Conservation (phyloP, 768 basidiomycete species). For the Lyophyllum decastes region DNA sequence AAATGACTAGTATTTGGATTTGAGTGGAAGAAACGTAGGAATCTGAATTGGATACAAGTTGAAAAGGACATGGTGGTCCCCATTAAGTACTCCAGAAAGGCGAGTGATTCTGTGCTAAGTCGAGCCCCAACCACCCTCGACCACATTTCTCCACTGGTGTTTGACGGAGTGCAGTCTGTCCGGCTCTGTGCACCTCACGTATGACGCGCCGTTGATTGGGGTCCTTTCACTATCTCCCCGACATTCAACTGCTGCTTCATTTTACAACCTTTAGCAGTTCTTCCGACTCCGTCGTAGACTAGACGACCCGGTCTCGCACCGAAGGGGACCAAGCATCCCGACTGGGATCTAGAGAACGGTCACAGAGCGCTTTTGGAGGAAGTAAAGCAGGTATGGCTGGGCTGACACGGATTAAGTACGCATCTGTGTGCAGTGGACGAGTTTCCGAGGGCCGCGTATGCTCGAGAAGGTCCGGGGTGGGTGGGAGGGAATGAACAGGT, state of each 20-base stretch:
- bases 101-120: too few species aligned
- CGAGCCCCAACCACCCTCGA: too few species aligned
- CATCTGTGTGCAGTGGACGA: slow-evolving; percentile 26
- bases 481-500: too few species aligned
- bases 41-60: too few species aligned
- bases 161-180: not conserved
- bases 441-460: slow-evolving; percentile 31
- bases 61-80: too few species aligned
- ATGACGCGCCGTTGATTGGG: not conserved
- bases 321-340: slow-evolving; percentile 16
- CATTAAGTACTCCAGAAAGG: too few species aligned
- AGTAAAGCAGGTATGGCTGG: slow-evolving; percentile 25
- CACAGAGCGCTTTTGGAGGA: not conserved
- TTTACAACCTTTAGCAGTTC: slow-evolving; percentile 34
- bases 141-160: too few species aligned
- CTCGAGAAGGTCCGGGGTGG: slow-evolving; percentile 29
- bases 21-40: too few species aligned
- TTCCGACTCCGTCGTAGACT: slow-evolving; percentile 25
- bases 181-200: not conserved
- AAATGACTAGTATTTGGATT: too few species aligned
- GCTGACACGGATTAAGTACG: slow-evolving; percentile 27
- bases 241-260: slow-evolving; percentile 30
- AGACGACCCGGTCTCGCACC: slow-evolving; percentile 27
- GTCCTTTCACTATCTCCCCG: not conserved
- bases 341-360: slow-evolving; percentile 9